phyloP scores from a whole-genome alignment of 768 basidiomycete species.

The Psilocybe azurescens region DNA sequence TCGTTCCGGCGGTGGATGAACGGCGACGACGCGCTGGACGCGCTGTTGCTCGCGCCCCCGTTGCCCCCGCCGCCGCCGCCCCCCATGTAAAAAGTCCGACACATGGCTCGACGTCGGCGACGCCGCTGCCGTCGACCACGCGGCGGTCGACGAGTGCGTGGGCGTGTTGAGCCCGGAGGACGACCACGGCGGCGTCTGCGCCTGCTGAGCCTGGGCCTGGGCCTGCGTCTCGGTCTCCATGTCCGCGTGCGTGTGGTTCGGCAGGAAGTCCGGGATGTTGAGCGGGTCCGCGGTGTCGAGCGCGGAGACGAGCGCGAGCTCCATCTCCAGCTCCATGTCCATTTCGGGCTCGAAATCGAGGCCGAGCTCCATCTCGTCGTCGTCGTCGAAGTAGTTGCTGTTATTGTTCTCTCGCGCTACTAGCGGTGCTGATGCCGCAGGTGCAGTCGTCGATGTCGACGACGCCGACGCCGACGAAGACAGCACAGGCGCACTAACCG shows the following conservation, averaged over 20 bases:
- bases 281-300: slow-evolving; percentile 48
- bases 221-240: slow-evolving; percentile 39
- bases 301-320: slow-evolving; percentile 29
- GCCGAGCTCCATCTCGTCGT: slow-evolving; percentile 35
- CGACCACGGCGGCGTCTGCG: slow-evolving; percentile 27
- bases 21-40: slow-evolving; percentile 44
- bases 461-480: no score
- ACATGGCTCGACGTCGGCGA: slow-evolving; percentile 72
- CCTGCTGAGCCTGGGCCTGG: no score
- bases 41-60: slow-evolving; percentile 24
- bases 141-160: slow-evolving; percentile 51
- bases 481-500: not conserved
- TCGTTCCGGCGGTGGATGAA: slow-evolving; percentile 50
- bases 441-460: not conserved
- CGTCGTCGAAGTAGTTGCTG: slow-evolving; percentile 22
- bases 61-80: slow-evolving; percentile 17
- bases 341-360: no score
- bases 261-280: slow-evolving; percentile 55
- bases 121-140: slow-evolving; percentile 57
- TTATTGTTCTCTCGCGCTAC: no score
- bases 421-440: not conserved
- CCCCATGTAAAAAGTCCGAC: slow-evolving; percentile 67
- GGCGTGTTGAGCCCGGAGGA: slow-evolving; percentile 67
- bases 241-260: slow-evolving; percentile 54
- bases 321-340: slow-evolving; percentile 42